Percentiles rank a stretch among this genome's conserved stretches.
Conservation (phyloP, 2,329 filamentous ascomycete genomes). For the Grosmannia serpens region DNA sequence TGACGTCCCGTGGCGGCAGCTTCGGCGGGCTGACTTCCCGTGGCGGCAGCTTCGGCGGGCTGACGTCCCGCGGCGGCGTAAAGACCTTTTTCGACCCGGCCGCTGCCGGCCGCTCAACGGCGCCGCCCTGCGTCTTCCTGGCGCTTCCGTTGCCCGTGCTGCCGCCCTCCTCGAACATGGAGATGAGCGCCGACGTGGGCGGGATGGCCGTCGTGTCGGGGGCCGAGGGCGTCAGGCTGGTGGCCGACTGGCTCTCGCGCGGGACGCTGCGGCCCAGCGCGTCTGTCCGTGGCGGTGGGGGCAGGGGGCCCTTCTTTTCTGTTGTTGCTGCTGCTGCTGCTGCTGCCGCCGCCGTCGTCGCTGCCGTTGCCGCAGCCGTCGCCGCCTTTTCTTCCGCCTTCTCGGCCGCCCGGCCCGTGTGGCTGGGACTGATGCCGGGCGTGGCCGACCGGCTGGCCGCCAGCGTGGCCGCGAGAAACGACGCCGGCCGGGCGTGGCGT, state of each 20-base stretch:
- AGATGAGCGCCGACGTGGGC: constrained; percentile 53
- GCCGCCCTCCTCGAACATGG: constrained; percentile 51
- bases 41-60: constrained; percentile 17
- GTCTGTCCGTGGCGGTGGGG: background rate
- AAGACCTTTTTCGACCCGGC: constrained; percentile 15
- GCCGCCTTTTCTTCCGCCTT: background rate
- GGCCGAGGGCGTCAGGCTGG: constrained; percentile 23
- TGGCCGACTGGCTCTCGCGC: constrained; percentile 14
- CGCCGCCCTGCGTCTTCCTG: background rate
- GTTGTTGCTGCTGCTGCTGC: background rate
- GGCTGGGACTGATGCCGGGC: constrained; percentile 27
- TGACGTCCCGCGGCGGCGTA: constrained; percentile 21
- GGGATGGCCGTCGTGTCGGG: constrained; percentile 46
- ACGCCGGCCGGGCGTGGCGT: constrained; percentile 26
- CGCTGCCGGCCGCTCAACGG: constrained; percentile 6
- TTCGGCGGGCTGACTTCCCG: constrained; percentile 16
- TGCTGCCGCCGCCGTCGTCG: background rate
- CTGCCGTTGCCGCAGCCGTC: background rate
- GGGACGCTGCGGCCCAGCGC: background rate
- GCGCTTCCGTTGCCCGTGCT: constrained; percentile 5
- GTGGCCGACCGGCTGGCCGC: constrained; percentile 51
- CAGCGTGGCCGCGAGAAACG: constrained; percentile 48
- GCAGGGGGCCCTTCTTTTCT: background rate
- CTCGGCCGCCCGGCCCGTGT: constrained; percentile 14
- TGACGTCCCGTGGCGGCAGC: constrained; percentile 19